phyloP scores from a whole-genome alignment of 257 asterid genomes.

The Cynanchum wilfordii region DNA sequence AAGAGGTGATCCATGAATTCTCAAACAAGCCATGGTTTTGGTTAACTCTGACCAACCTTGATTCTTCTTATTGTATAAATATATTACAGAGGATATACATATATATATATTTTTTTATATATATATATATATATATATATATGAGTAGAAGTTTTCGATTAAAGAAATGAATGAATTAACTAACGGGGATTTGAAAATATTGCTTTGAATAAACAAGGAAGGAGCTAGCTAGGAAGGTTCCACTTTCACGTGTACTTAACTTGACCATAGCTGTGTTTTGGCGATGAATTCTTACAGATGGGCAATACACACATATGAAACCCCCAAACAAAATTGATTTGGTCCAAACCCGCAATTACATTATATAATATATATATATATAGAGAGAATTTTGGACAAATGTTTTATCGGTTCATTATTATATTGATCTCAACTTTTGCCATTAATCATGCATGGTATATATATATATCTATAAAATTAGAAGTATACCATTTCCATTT shows the following conservation, averaged over 20 bases:
- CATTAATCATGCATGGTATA: too few species aligned
- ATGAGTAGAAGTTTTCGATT: neutral
- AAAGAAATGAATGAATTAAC: neutral
- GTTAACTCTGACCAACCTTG: neutral
- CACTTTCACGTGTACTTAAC: neutral
- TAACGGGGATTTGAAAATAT: neutral
- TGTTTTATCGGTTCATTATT: too few species aligned
- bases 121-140: too few species aligned
- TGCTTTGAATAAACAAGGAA: neutral
- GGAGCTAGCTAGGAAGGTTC: neutral
- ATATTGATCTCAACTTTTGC: too few species aligned
- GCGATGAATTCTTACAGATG: neutral
- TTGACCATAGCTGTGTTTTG: neutral
- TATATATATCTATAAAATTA: too few species aligned
- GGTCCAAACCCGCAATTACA: neutral
- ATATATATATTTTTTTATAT: neutral
- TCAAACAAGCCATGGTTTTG: slow-evolving; percentile 18
- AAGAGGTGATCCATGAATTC: slow-evolving; percentile 5
- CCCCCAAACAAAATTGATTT: neutral
- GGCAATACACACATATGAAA: neutral
- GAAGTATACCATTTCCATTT: too few species aligned
- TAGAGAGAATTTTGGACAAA: too few species aligned
- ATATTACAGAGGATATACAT: too few species aligned
- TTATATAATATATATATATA: too few species aligned
- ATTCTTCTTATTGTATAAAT: neutral